These are phyloP conservation scores for Trichoderma breve DNA, from an alignment of 2,329 filamentous ascomycete genomes.

Conservation along the genomic window DNA sequence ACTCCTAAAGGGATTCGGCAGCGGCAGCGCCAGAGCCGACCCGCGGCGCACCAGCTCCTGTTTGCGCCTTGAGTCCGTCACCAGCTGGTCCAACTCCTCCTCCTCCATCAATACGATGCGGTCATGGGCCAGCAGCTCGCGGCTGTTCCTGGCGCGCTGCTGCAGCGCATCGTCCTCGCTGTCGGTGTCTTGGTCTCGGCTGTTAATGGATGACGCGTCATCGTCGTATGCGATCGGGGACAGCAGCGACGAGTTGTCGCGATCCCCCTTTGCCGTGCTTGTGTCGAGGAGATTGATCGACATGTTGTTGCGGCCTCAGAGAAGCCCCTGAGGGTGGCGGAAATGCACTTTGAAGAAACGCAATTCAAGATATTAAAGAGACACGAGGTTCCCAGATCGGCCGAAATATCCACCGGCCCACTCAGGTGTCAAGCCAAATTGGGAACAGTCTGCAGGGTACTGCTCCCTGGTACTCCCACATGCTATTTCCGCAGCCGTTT, in stretches of 20 bases:
- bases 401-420: conserved; percentile 14
- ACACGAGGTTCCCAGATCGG: conserved; percentile 14
- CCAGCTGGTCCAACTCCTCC: conserved; percentile 64
- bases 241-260: conserved; percentile 50
- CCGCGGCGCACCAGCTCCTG: conserved; percentile 51
- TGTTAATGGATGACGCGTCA: conserved; percentile 65
- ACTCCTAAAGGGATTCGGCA: conserved; percentile 48
- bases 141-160: conserved; percentile 63
- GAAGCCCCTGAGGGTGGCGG: conserved; percentile 4
- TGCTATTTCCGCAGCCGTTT: not conserved
- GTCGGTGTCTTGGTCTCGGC: conserved; percentile 70
- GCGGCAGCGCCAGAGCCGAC: conserved; percentile 45
- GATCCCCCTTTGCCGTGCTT: conserved; percentile 24
- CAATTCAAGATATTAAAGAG: not conserved
- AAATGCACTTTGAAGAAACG: not conserved
- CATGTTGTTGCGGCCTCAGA: conserved; percentile 23
- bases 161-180: conserved; percentile 72
- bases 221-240: conserved; percentile 65
- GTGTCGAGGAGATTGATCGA: conserved; percentile 26
- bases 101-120: conserved; percentile 71
- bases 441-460: not conserved
- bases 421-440: not conserved
- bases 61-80: conserved; percentile 51
- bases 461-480: not conserved
- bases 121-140: conserved; percentile 68